phyloP scores from a whole-genome alignment of 371 early-diverging fungal genomes.

The Mortierella polycephala region DNA sequence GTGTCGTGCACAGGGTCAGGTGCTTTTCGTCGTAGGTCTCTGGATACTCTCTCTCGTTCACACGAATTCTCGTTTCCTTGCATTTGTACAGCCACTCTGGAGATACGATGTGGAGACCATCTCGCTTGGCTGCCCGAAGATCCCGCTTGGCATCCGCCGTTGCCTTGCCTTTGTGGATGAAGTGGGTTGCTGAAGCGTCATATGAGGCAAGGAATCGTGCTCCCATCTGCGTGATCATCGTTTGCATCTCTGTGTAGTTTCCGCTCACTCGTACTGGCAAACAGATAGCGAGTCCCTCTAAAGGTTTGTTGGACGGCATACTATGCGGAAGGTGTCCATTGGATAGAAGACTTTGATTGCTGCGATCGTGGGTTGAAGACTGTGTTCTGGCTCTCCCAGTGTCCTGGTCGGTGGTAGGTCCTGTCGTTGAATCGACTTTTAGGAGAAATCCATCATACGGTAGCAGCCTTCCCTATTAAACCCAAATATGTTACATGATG shows the following conservation, averaged over 20 bases:
- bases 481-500: not conserved
- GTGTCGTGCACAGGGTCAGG: conserved; percentile 12
- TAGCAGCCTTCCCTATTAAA: conserved; percentile 12
- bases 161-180: conserved; percentile 40
- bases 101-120: conserved; percentile 9
- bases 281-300: conserved; percentile 19
- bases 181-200: conserved; percentile 17
- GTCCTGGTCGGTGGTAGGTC: not conserved
- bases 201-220: conserved; percentile 15
- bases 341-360: conserved; percentile 8
- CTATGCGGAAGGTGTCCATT: not conserved
- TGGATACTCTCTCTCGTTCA: conserved; percentile 22
- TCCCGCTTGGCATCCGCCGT: conserved; percentile 13
- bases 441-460: conserved; percentile 16
- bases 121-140: conserved; percentile 17
- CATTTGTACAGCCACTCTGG: conserved; percentile 36
- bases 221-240: conserved; percentile 19
- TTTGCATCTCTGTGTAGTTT: conserved; percentile 20
- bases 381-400: not conserved
- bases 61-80: conserved; percentile 21
- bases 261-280: conserved; percentile 23
- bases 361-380: not conserved
- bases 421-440: not conserved
- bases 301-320: conserved; percentile 19
- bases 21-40: conserved; percentile 28